Base-by-base conservation (phyloP, 352 stramenopile genomes). In the Achlya hypogyna region DNA sequence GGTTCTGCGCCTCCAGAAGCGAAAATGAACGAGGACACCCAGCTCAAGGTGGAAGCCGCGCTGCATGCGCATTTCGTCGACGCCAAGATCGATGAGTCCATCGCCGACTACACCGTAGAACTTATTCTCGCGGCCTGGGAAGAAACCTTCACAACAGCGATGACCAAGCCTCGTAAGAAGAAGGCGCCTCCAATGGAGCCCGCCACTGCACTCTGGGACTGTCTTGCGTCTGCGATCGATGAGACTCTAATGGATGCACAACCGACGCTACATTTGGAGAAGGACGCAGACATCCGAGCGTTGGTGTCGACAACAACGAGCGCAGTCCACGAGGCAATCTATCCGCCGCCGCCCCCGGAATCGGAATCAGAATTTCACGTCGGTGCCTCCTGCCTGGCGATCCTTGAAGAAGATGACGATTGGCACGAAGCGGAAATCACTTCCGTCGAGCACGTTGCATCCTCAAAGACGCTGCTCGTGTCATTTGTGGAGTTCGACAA, bases 401-500 rank as follows among this genome's bases (percentile, higher is more conserved):
- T 91, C 56, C 69, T 94, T 1, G 70, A 79, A 6, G 82, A 91
- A 58, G 86, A 94, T 53, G 69, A 80, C 23, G 74, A 78, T 28
- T 94, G 86, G 86, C 86, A 94, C 52, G 74, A 80, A 0, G 86
- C 79, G 14, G 72, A 74, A 14, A 87, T 94, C 47, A 49, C 51
- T 29, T 58, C 40, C 12, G 68, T 66, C 0, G 69, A 66, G 14
- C 78, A 91, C 47, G 64, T 86, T 52, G 27, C 14, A n/a, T n/a
- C n/a, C 71, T 40, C 53, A 77, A 58, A 22, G 68, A 82, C 54
- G 62, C 72, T 16, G 14, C 91, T 5, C 81, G 89, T 38, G 74
- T 94, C 29, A 78, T 91, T 91, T 42, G 54, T 91, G 27, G 85
- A 92, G 63, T 94, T 90, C 53, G 83, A 78, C 64, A 90, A 91